Base-by-base conservation (phyloP, 2,329 filamentous ascomycete species). In the Neonectria magnoliae region DNA sequence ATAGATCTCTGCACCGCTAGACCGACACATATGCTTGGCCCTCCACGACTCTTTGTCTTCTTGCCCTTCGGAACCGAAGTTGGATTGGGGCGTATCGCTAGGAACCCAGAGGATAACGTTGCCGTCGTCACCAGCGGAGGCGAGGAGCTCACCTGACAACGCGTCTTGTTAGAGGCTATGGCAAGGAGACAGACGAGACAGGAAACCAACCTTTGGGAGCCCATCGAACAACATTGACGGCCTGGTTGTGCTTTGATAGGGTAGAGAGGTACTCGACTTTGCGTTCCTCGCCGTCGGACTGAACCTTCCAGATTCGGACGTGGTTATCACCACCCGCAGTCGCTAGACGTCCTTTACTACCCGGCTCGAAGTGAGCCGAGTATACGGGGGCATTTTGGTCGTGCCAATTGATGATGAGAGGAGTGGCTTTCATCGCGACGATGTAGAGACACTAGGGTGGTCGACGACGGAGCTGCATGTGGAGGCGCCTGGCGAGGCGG, bases 1-100 rank as follows among this genome's bases (percentile, higher is more conserved):
- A 81, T 99, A 99, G 71, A 99, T 98, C 79, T 99, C 96, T 11
- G 94, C 93, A 38, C 94, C 95, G 67, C 92, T 93, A 50, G 94
- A 97, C 67, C 96, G 90, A 80, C 94, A 98, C 96, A 98, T 98
- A 78, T 97, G 93, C 82, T 97, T 98, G 67, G 95, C 92, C 67
- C 95, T 87, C 96, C 96, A 99, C 71, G 93, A 93, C 81, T 99
- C 96, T 80, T 97, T 97, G 78, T 99, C 96, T 73, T 98, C 96
- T 60, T 91, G 86, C 53, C 88, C 89, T 73, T 98, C 94, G 74
- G 94, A 92, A 68, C 94, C 94, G 76, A 97, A 93, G 42, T 81
- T 78, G 60, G 88, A 85, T 65, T 88, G 85, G 66, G 91, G 87
- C 62, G 87, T 86, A 75, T 97, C 94, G 69, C 93, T 92, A 11